Evolutionary conservation across 441 rosid genomes (phyloP).

Genomic region (Brassica hybrid): DNA sequence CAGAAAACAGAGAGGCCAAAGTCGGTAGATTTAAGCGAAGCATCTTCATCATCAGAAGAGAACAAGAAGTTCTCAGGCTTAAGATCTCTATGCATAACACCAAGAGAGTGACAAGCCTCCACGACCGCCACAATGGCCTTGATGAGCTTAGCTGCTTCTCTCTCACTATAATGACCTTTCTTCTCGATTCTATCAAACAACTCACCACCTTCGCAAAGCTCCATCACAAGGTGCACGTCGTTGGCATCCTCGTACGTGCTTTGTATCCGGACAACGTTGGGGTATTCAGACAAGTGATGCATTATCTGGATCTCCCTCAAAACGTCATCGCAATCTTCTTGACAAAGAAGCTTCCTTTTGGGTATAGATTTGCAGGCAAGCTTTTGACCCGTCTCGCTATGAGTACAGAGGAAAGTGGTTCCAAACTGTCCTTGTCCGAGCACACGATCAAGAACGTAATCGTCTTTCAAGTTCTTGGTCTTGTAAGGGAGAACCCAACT

Average conservation of each 20-base stretch:
- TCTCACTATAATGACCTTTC: slow-evolving; percentile 87
- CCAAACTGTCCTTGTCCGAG: slow-evolving; percentile 93
- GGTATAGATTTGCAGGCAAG: slow-evolving; percentile 88
- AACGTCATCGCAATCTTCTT: slow-evolving; percentile 58
- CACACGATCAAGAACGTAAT: slow-evolving; percentile 63
- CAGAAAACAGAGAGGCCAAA: slow-evolving; percentile 87
- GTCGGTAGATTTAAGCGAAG: slow-evolving; percentile 77
- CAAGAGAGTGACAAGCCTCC: slow-evolving; percentile 84
- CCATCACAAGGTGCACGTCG: slow-evolving; percentile 87
- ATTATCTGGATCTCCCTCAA: slow-evolving; percentile 75
- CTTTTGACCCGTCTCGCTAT: slow-evolving; percentile 51
- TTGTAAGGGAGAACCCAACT: slow-evolving; percentile 66
- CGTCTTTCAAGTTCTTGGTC: slow-evolving; percentile 67
- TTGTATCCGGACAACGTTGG: slow-evolving; percentile 68
- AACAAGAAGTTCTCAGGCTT: slow-evolving; percentile 96
- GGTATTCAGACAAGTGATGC: slow-evolving; percentile 83
- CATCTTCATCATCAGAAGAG: slow-evolving; percentile 62
- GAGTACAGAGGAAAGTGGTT: slow-evolving; percentile 71
- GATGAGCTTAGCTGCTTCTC: slow-evolving; percentile 74
- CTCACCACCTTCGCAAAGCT: slow-evolving; percentile 86
- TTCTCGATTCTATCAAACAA: slow-evolving; percentile 79
- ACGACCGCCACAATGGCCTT: slow-evolving; percentile 80
- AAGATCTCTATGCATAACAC: slow-evolving; percentile 89
- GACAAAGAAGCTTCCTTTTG: slow-evolving; percentile 63
- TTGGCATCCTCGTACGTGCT: slow-evolving; percentile 76